Conservation (phyloP, 2,329 filamentous ascomycete species). For the Fusarium verrucosum region DNA sequence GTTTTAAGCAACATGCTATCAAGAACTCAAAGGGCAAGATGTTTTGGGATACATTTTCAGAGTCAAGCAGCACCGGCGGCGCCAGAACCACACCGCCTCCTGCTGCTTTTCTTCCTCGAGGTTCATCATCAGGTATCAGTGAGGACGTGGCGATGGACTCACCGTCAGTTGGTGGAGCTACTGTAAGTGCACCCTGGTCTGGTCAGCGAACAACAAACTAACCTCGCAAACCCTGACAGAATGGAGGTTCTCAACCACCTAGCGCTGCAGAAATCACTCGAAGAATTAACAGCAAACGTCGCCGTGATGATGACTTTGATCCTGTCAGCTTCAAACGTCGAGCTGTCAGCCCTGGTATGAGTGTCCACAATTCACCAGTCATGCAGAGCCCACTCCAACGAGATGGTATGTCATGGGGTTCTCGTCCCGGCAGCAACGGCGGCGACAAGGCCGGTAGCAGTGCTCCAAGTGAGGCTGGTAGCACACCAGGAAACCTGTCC, state of each 20-base stretch:
- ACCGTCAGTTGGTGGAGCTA: slow-evolving; percentile 57
- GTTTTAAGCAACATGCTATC: slow-evolving; percentile 78
- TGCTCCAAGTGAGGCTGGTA: slow-evolving; percentile 62
- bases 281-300: slow-evolving; percentile 82
- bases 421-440: slow-evolving; percentile 70
- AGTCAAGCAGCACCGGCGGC: slow-evolving; percentile 64
- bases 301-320: slow-evolving; percentile 91
- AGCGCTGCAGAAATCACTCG: slow-evolving; percentile 79
- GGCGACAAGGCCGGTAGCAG: slow-evolving; percentile 62
- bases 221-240: slow-evolving; percentile 40
- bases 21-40: slow-evolving; percentile 76
- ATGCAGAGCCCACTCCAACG: slow-evolving; percentile 84
- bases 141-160: slow-evolving; percentile 80
- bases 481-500: slow-evolving; percentile 46
- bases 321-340: slow-evolving; percentile 87
- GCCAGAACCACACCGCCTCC: slow-evolving; percentile 71
- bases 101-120: slow-evolving; percentile 67
- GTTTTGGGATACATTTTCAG: slow-evolving; percentile 81
- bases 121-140: slow-evolving; percentile 68
- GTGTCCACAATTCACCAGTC: slow-evolving; percentile 87
- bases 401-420: slow-evolving; percentile 77
- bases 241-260: slow-evolving; percentile 58
- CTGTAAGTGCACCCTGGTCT: slow-evolving; percentile 40
- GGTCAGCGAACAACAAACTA: slow-evolving; percentile 26
- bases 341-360: slow-evolving; percentile 91